phyloP scores from a whole-genome alignment of 2,329 filamentous ascomycete species.

The Ilyonectria sp. region DNA sequence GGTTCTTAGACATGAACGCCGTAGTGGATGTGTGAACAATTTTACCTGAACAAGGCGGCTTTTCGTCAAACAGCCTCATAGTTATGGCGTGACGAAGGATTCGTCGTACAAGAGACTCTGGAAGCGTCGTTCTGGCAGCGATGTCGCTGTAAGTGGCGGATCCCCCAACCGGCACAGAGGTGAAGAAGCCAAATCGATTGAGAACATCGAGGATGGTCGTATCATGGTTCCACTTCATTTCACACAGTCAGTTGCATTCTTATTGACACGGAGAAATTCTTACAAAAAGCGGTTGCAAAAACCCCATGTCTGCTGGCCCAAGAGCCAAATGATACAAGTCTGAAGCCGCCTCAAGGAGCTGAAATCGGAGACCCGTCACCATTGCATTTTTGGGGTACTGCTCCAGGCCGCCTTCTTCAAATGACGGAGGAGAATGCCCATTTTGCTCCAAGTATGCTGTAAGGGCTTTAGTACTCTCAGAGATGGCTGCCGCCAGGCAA shows the following conservation, averaged over 20 bases:
- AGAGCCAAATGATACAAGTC: conserved; percentile 28
- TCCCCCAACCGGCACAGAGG: conserved; percentile 37
- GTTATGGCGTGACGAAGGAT: conserved; percentile 55
- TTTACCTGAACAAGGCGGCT: background rate
- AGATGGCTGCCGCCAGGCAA: conserved; percentile 27
- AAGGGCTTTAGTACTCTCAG: conserved; percentile 21
- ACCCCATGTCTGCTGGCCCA: conserved; percentile 24
- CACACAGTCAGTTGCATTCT: background rate
- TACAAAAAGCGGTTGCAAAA: conserved; percentile 21
- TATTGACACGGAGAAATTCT: no score
- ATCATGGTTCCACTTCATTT: conserved; percentile 7
- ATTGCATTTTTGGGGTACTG: conserved; percentile 28
- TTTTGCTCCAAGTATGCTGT: conserved; percentile 21
- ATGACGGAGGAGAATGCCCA: conserved; percentile 22
- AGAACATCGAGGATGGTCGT: conserved; percentile 27
- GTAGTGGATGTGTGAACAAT: conserved; percentile 56
- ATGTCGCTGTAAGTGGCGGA: conserved; percentile 36
- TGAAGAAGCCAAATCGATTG: conserved; percentile 42
- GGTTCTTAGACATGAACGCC: conserved; percentile 50
- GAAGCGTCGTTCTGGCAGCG: conserved; percentile 53
- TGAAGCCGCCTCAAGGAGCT: conserved; percentile 25
- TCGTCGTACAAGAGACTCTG: conserved; percentile 54
- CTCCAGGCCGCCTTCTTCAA: conserved; percentile 20
- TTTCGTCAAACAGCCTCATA: conserved; percentile 52
- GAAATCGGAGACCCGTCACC: conserved; percentile 25